A percentile compares a stretch with the other conserved stretches of the same genome.
Evolutionary conservation across 352 stramenopile genomes (phyloP).

Genomic region (Pythium utonaiense): DNA sequence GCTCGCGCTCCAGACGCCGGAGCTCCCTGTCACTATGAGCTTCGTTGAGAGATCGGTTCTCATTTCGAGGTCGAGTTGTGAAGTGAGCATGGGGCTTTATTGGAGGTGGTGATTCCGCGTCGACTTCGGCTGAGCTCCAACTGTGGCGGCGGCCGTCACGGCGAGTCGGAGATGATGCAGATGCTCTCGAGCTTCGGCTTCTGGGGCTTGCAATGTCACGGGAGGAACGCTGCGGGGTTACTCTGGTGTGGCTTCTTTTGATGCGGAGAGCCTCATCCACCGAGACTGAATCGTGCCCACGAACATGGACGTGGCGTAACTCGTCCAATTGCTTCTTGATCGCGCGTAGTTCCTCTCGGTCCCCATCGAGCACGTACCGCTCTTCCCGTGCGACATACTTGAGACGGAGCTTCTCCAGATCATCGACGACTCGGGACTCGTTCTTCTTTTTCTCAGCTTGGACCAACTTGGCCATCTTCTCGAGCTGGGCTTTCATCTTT

Average conservation of each 20-base stretch:
- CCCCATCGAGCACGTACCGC: slow-evolving; percentile 71
- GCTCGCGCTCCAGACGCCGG: slow-evolving; percentile 44
- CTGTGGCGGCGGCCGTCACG: slow-evolving; percentile 5
- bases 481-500: slow-evolving; percentile 50
- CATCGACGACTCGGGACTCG: slow-evolving; percentile 50
- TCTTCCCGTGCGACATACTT: slow-evolving; percentile 81
- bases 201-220: not conserved
- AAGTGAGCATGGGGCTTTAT: not conserved
- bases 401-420: slow-evolving; percentile 75
- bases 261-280: not conserved
- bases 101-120: not conserved
- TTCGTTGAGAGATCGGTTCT: not conserved
- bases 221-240: not conserved
- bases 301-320: slow-evolving; percentile 47
- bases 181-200: not conserved
- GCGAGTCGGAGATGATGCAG: not conserved
- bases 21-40: slow-evolving; percentile 30
- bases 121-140: slow-evolving; percentile 11
- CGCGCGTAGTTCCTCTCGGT: slow-evolving; percentile 70
- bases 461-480: slow-evolving; percentile 51
- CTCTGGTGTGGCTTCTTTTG: not conserved
- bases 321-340: slow-evolving; percentile 84
- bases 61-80: not conserved
- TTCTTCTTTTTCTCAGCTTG: slow-evolving; percentile 69
- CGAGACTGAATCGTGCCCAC: not conserved